phyloP scores from a whole-genome alignment of 164 flowering plant genomes.

The Echeveria elegans region DNA sequence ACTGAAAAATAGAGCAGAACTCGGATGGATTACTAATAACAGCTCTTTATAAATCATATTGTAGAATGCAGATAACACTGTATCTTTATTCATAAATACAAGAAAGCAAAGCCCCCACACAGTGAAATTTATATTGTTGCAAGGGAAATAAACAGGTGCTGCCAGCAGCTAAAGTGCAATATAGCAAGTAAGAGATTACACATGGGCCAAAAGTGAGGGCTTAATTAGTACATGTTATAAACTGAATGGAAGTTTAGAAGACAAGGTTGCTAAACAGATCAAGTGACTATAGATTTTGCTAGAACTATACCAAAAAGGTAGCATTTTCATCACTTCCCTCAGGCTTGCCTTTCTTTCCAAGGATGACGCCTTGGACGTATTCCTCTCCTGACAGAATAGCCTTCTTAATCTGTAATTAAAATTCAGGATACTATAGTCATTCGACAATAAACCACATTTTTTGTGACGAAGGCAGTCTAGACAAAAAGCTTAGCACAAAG shows the following conservation, averaged over 20 bases:
- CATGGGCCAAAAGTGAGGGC: background rate
- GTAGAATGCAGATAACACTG: background rate
- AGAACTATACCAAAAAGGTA: no score
- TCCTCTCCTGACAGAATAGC: background rate
- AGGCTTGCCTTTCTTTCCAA: slow-evolving; percentile 4
- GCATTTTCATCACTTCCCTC: background rate
- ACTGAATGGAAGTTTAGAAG: background rate
- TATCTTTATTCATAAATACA: background rate
- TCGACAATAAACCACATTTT: background rate
- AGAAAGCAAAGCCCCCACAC: background rate
- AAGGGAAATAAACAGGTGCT: background rate
- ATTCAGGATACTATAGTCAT: background rate
- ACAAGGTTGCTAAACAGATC: background rate
- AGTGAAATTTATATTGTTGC: background rate
- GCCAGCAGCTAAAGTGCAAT: no score
- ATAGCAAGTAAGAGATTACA: background rate
- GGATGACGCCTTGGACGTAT: background rate
- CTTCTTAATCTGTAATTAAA: background rate
- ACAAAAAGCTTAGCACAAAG: no score
- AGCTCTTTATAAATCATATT: no score
- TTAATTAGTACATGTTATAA: background rate
- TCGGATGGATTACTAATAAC: no score
- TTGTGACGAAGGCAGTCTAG: no score
- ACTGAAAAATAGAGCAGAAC: no score
- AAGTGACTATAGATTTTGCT: background rate